Evolutionary conservation across 2,329 filamentous ascomycete genomes (phyloP).

Genomic region (Amphichorda felina): DNA sequence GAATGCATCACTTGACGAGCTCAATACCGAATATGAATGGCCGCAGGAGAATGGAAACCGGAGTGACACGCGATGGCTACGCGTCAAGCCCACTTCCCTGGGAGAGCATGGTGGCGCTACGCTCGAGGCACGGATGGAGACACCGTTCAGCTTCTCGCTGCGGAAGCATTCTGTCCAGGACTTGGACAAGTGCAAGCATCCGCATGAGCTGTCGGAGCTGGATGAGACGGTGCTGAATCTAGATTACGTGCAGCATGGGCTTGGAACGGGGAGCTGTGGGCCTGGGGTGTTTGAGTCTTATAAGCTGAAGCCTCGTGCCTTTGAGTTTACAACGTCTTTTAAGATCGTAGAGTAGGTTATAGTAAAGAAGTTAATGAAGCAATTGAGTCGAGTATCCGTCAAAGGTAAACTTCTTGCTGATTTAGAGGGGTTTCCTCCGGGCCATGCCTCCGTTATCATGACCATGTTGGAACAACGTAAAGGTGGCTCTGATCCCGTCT

Average conservation of each 20-base stretch:
- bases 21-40: conserved; percentile 50
- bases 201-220: conserved; percentile 4
- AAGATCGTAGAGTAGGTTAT: conserved; percentile 2
- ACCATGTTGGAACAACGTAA: too few species aligned
- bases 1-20: conserved; percentile 26
- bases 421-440: too few species aligned
- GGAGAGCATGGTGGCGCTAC: conserved; percentile 3
- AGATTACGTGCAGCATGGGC: conserved; percentile 5
- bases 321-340: conserved; percentile 12
- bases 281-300: conserved; percentile 12
- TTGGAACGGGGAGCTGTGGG: conserved; percentile 11
- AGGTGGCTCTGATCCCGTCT: too few species aligned
- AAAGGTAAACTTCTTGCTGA: too few species aligned
- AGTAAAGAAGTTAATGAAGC: too few species aligned
- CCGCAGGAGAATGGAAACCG: conserved; percentile 59
- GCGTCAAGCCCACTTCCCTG: conserved; percentile 13
- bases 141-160: conserved; percentile 4
- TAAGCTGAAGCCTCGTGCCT: conserved; percentile 10
- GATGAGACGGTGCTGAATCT: conserved; percentile 4
- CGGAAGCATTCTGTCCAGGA: conserved; percentile 3
- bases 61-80: conserved; percentile 46
- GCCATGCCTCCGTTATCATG: too few species aligned
- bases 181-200: conserved; percentile 4
- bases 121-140: conserved; percentile 2
- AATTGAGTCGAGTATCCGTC: too few species aligned